Conservation (phyloP, 768 basidiomycete genomes). For the Suillus ampliporus region DNA sequence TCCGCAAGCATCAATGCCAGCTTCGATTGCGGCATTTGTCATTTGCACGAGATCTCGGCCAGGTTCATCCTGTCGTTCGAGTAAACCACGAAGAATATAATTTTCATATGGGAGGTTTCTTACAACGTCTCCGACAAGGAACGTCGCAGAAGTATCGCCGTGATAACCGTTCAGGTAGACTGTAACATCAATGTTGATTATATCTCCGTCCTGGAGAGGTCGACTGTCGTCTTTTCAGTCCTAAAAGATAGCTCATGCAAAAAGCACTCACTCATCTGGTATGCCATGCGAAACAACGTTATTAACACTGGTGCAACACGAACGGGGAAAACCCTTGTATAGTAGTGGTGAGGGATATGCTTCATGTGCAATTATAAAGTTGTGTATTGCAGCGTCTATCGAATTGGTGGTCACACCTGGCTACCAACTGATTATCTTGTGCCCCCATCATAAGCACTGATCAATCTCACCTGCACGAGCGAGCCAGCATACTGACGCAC, state of each 20-base stretch:
- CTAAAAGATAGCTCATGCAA: neutral
- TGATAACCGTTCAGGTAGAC: slow-evolving; percentile 85
- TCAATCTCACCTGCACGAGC: slow-evolving; percentile 53
- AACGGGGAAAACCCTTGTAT: slow-evolving; percentile 62
- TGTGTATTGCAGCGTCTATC: slow-evolving; percentile 76
- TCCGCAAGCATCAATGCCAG: slow-evolving; percentile 76
- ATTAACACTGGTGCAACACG: slow-evolving; percentile 75
- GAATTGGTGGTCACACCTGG: slow-evolving; percentile 73
- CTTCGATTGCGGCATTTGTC: slow-evolving; percentile 67
- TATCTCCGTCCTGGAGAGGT: slow-evolving; percentile 79
- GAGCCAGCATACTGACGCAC: slow-evolving; percentile 60
- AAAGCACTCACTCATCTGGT: slow-evolving; percentile 75
- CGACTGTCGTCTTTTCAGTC: slow-evolving; percentile 56
- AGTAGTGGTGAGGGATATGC: slow-evolving; percentile 90
- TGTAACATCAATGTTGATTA: slow-evolving; percentile 89
- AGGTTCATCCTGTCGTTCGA: slow-evolving; percentile 59
- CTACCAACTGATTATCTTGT: slow-evolving; percentile 41
- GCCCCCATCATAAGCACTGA: neutral
- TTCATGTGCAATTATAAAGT: slow-evolving; percentile 64
- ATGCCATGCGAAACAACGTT: slow-evolving; percentile 90
- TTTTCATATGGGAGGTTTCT: slow-evolving; percentile 22
- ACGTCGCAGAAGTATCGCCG: slow-evolving; percentile 88
- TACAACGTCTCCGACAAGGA: slow-evolving; percentile 81
- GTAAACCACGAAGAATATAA: neutral
- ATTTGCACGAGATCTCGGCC: slow-evolving; percentile 69